phyloP scores from a whole-genome alignment of 345 rosid species.

The Chamaenerion angustifolium region DNA sequence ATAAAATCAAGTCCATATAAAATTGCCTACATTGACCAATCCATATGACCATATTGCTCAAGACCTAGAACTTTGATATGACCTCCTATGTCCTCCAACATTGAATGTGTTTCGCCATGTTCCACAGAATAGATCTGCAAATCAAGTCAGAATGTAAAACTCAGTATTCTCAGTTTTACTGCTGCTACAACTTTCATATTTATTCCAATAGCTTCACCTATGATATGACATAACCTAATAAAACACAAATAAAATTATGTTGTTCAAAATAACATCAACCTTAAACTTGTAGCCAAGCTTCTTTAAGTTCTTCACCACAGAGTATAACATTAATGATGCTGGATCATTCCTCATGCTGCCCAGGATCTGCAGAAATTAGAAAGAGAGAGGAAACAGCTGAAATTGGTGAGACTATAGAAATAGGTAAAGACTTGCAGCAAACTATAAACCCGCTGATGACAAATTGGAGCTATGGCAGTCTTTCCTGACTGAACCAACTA shows the following conservation, averaged over 20 bases:
- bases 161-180: too few relatives aligned
- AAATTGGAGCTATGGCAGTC: neutral
- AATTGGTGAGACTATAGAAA: too few relatives aligned
- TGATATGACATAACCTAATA: too few relatives aligned
- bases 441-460: too few relatives aligned
- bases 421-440: too few relatives aligned
- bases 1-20: slow-evolving; percentile 1
- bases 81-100: slow-evolving; percentile 51
- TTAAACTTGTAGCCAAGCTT: slow-evolving; percentile 60
- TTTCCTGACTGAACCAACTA: slow-evolving; percentile 1
- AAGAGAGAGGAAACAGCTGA: too few relatives aligned
- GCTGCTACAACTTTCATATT: too few relatives aligned
- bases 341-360: slow-evolving; percentile 67
- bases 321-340: slow-evolving; percentile 51
- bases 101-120: slow-evolving; percentile 38
- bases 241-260: neutral
- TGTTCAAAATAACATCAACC: slow-evolving; percentile 25
- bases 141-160: slow-evolving; percentile 9
- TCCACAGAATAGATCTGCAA: slow-evolving; percentile 50
- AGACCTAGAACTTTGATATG: slow-evolving; percentile 34
- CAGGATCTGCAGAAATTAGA: slow-evolving; percentile 36
- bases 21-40: slow-evolving; percentile 65
- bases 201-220: slow-evolving; percentile 6
- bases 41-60: slow-evolving; percentile 36
- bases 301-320: slow-evolving; percentile 62